Percentiles rank a stretch among this genome's conserved stretches.
These are phyloP conservation scores for Emericellopsis atlantica DNA, from an alignment of 2,329 filamentous ascomycete genomes.

Conservation along the genomic window DNA sequence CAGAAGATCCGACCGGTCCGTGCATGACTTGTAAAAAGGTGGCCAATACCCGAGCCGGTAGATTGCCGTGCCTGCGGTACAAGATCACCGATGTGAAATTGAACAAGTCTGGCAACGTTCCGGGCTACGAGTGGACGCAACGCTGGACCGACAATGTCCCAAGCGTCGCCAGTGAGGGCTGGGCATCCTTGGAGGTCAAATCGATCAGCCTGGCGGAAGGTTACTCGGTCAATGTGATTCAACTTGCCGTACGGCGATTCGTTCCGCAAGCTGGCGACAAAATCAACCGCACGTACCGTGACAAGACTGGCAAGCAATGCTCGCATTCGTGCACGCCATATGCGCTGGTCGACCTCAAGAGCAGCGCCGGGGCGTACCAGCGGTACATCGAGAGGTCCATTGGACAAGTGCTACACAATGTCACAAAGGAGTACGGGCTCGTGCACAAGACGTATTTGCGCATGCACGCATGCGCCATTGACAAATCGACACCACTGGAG, in stretches of 20 bases:
- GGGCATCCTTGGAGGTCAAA: slow-evolving; percentile 38
- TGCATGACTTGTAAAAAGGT: slow-evolving; percentile 43
- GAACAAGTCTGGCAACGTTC: slow-evolving; percentile 45
- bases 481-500: slow-evolving; percentile 16
- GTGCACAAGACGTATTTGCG: slow-evolving; percentile 35
- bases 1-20: slow-evolving; percentile 28
- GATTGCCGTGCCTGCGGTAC: slow-evolving; percentile 45
- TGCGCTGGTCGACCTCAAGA: slow-evolving; percentile 42
- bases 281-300: slow-evolving; percentile 22
- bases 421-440: slow-evolving; percentile 26
- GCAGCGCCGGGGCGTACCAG: slow-evolving; percentile 32
- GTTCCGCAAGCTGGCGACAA: slow-evolving; percentile 42
- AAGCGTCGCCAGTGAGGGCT: slow-evolving; percentile 38
- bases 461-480: slow-evolving; percentile 14
- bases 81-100: slow-evolving; percentile 46
- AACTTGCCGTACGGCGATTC: slow-evolving; percentile 40
- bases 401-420: slow-evolving; percentile 8
- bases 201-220: slow-evolving; percentile 40
- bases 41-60: slow-evolving; percentile 31
- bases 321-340: slow-evolving; percentile 40
- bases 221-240: slow-evolving; percentile 33
- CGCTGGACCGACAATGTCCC: slow-evolving; percentile 41
- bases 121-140: slow-evolving; percentile 45
- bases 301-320: too few species aligned
- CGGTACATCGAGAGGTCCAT: slow-evolving; percentile 36